Evolutionary conservation across 768 basidiomycete species (phyloP), one percentile per base, ranked within the genome.

Genomic region (Xerocomus potaroensis): DNA sequence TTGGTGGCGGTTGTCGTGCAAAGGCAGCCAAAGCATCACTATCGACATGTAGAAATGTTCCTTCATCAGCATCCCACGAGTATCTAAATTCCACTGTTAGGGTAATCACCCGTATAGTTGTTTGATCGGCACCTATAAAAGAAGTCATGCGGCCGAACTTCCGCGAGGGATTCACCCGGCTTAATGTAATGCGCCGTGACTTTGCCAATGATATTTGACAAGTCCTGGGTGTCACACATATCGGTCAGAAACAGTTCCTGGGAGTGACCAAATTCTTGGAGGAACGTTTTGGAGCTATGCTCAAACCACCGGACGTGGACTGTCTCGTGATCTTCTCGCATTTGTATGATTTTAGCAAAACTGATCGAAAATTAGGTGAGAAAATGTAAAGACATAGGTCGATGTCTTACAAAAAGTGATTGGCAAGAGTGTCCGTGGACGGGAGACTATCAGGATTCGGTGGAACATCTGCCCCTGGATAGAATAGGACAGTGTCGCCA

Each of bases 221-320:
- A 48, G 4, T 63, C 49, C 14, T 76, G 55, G 9, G 68, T 54
- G 36, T 72, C 73, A 50, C 88, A 91, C 1, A 73, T 57, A 2
- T 80, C 64, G 23, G 74, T 73, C 5, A 85, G 61, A 58, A 83
- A 88, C 0, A 91, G 59, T 53, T 91, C 87, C 45, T 80, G 80
- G 0, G 77, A 68, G 46, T 84, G 66, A 0, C 75, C 76, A 12
- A 89, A 62, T 49, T 87, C 81, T 23, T 73, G 68, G 22, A 88
- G 59, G n/a, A 78, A 60, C 0, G 80, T 84, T 45, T 77, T 74
- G 0, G 78, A 76, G 0, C 80, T 77, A 55, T 91, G 88, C 43
- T 84, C 76, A 23, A 85, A 77, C 87, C 87, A 91, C 27, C 80
- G 85, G 9, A 86, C 64, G 61, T 91, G 89, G 1, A 77, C 75